A percentile compares a stretch with the other conserved stretches of the same genome.
phyloP scores from a whole-genome alignment of 2,329 filamentous ascomycete genomes.

The Ophiostoma populinum region DNA sequence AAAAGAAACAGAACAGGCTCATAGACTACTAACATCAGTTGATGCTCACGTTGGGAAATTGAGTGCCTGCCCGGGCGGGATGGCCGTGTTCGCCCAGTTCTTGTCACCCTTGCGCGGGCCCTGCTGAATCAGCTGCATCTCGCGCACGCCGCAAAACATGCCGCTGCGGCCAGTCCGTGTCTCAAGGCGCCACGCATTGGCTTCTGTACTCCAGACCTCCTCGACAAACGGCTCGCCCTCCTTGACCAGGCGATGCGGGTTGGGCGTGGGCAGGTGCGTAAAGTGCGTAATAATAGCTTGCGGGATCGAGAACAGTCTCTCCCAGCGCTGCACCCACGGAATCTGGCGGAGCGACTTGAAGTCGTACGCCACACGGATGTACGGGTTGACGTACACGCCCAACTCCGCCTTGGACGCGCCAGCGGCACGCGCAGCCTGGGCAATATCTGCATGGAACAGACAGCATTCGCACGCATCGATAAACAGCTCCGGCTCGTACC shows the following conservation, averaged over 20 bases:
- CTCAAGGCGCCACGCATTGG: conserved; percentile 22
- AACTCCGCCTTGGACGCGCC: conserved; percentile 23
- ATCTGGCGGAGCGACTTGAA: conserved; percentile 39
- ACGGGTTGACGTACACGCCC: conserved; percentile 59
- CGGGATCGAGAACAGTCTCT: conserved; percentile 28
- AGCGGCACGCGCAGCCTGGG: conserved; percentile 19
- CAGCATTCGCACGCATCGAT: conserved; percentile 52
- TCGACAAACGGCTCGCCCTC: conserved; percentile 37
- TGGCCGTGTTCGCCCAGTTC: conserved; percentile 20
- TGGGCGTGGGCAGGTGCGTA: conserved; percentile 24
- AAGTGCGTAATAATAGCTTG: conserved; percentile 33
- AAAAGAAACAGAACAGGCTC: not conserved
- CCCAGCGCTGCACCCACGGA: conserved; percentile 42
- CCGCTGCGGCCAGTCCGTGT: conserved; percentile 29
- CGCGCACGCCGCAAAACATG: conserved; percentile 36
- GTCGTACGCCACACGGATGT: conserved; percentile 53
- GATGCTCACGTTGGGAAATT: conserved; percentile 13
- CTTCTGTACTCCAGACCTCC: conserved; percentile 27
- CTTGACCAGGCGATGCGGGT: conserved; percentile 41
- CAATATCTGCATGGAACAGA: conserved; percentile 33
- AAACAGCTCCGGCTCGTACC: conserved; percentile 38
- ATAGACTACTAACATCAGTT: not conserved
- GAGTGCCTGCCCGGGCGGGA: conserved; percentile 19
- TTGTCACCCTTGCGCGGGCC: conserved; percentile 16
- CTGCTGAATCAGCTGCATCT: conserved; percentile 24